Conservation (phyloP, 2,329 filamentous ascomycete species). For the Trichoderma asperellum region DNA sequence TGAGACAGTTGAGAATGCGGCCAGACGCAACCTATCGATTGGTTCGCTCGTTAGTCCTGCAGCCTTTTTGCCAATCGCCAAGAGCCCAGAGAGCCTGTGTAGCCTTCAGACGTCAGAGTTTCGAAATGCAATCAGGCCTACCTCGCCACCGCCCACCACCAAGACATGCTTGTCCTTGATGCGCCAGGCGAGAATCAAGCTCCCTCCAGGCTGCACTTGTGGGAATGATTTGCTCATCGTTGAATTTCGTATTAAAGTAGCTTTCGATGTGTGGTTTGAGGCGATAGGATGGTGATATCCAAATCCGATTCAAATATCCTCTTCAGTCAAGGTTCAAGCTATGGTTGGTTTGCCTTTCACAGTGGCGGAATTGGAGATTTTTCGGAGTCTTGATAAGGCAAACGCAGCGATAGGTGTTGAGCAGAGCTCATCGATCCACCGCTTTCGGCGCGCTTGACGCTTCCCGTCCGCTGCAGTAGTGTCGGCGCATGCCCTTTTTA, state of each 20-base stretch:
- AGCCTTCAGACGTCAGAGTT: background rate
- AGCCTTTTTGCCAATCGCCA: background rate
- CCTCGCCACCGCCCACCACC: conserved; percentile 95
- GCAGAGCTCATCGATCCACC: background rate
- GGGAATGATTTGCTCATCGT: conserved; percentile 63
- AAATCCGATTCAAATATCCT: background rate
- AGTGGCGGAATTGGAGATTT: conserved; percentile 9
- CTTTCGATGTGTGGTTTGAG: conserved; percentile 5
- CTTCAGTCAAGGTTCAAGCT: background rate
- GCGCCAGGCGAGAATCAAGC: conserved; percentile 95
- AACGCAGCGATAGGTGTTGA: background rate
- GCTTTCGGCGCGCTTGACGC: conserved; percentile 16
- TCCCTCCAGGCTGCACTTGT: conserved; percentile 84
- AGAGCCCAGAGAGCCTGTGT: background rate
- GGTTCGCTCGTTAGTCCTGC: conserved; percentile 27
- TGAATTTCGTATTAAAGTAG: conserved; percentile 19
- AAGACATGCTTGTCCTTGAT: conserved; percentile 84
- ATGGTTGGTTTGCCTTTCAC: background rate
- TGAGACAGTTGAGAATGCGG: conserved; percentile 90
- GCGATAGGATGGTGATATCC: conserved; percentile 21
- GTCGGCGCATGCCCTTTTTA: conserved; percentile 9
- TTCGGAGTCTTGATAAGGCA: conserved; percentile 17
- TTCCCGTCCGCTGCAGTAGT: conserved; percentile 13
- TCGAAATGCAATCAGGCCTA: conserved; percentile 47
- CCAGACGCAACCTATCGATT: conserved; percentile 81